phyloP scores from a whole-genome alignment of 2,329 filamentous ascomycete species.

The Colletotrichum lupini region DNA sequence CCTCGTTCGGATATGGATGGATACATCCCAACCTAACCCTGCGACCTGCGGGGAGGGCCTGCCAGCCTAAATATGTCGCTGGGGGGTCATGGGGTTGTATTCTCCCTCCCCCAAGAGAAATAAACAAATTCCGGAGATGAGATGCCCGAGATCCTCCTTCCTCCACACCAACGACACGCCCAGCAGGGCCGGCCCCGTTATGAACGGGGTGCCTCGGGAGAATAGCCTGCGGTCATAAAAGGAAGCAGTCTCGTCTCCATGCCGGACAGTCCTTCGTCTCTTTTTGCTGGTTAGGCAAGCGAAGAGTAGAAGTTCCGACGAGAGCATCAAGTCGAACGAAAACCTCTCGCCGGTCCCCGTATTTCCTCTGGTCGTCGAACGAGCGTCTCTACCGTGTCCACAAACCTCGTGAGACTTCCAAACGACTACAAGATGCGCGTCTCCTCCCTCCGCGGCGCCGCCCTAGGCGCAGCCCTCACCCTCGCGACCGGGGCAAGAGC shows the following conservation, averaged over 20 bases:
- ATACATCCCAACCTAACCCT: not conserved
- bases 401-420: not conserved
- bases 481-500: slow-evolving; percentile 36
- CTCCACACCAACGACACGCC: not conserved
- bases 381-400: not conserved
- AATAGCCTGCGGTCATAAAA: not conserved
- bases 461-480: slow-evolving; percentile 8
- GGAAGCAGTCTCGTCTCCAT: not conserved
- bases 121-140: slow-evolving; percentile 18
- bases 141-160: slow-evolving; percentile 4
- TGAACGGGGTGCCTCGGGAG: not conserved
- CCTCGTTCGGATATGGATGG: not conserved
- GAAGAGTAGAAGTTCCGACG: not conserved
- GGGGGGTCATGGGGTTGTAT: not conserved
- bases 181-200: not conserved
- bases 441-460: slow-evolving; percentile 16
- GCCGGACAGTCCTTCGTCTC: no score
- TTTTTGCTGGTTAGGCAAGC: not conserved
- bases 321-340: not conserved
- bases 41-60: not conserved
- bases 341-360: not conserved
- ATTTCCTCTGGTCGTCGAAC: not conserved
- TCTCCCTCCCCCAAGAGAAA: not conserved
- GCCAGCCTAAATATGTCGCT: not conserved
- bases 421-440: slow-evolving; percentile 3